A percentile compares a stretch with the other conserved stretches of the same genome.
Conservation (phyloP, 495 filamentous ascomycete species). For the Penicillium arizonense region DNA sequence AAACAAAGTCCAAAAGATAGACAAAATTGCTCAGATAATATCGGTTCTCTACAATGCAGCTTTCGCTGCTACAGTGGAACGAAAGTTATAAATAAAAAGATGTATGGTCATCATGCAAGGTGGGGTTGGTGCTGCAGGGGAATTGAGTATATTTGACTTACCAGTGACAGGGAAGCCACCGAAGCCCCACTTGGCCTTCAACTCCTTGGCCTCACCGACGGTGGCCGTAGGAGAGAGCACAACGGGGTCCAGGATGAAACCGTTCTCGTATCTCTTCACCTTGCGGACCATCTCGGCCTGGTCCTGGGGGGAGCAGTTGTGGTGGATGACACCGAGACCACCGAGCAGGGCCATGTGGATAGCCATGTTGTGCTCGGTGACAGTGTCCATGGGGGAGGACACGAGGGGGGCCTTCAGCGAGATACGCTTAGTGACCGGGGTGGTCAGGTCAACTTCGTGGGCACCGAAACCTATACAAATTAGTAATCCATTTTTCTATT, state of each 20-base stretch:
- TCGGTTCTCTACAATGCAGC: constrained; percentile 78
- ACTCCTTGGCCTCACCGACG: constrained; percentile 82
- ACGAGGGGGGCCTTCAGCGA: constrained; percentile 90
- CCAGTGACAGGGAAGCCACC: constrained; percentile 98
- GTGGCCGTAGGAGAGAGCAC: constrained; percentile 86
- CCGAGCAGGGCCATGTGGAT: constrained; percentile 98
- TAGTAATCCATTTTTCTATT: constrained; percentile 8
- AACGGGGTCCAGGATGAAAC: constrained; percentile 95
- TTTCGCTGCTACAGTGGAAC: constrained; percentile 93
- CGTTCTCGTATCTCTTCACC: constrained; percentile 99
- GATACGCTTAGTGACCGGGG: constrained; percentile 90
- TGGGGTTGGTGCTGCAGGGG: constrained; percentile 9
- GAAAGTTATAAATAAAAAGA: constrained; percentile 89
- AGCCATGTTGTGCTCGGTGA: constrained; percentile 98
- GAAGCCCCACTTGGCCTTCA: constrained; percentile 98
- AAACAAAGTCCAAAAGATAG: constrained; percentile 8
- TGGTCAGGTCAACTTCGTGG: constrained; percentile 83
- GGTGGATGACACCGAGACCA: constrained; percentile 95
- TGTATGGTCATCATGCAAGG: constrained; percentile 68
- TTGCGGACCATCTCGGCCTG: constrained; percentile 99
- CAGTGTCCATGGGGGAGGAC: constrained; percentile 99
- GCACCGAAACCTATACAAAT: constrained; percentile 72
- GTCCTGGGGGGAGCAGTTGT: constrained; percentile 93
- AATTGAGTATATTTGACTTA: constrained; percentile 49
- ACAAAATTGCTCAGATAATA: constrained; percentile 37